A percentile compares a stretch with the other conserved stretches of the same genome.
These are phyloP conservation scores for Kalaharituber pfeilii DNA, from an alignment of 2,329 filamentous ascomycete species.

Conservation along the genomic window DNA sequence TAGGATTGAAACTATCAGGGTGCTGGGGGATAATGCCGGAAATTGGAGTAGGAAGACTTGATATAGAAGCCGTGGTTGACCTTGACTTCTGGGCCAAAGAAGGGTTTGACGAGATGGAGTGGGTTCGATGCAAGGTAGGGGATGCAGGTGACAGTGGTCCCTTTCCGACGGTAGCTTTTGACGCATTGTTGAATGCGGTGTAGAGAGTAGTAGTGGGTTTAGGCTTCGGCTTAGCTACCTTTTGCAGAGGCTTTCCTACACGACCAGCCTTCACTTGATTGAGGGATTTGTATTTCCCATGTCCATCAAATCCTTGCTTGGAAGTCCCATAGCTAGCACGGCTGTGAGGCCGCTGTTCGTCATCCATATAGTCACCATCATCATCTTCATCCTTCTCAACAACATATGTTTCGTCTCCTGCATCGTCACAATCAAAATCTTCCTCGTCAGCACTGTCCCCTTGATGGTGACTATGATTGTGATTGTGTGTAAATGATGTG, in stretches of 20 bases:
- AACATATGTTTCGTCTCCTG: slow-evolving; percentile 16
- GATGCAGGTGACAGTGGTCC: slow-evolving; percentile 15
- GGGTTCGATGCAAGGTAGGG: slow-evolving; percentile 1
- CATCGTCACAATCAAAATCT: slow-evolving; percentile 16
- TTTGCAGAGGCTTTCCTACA: slow-evolving; percentile 12
- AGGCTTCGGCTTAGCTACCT: slow-evolving; percentile 20
- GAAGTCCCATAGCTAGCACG: background rate
- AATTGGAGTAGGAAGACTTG: slow-evolving; percentile 50
- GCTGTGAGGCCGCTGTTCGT: slow-evolving; percentile 23
- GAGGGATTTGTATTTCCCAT: background rate
- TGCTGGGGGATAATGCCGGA: slow-evolving; percentile 41
- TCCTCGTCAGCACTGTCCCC: slow-evolving; percentile 12
- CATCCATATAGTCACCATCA: slow-evolving; percentile 34
- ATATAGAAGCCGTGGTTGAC: slow-evolving; percentile 34
- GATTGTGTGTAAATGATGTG: slow-evolving; percentile 19
- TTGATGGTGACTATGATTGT: slow-evolving; percentile 2
- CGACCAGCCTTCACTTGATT: slow-evolving; percentile 16
- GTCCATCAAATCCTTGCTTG: background rate
- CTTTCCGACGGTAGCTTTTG: slow-evolving; percentile 26
- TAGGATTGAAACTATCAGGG: background rate
- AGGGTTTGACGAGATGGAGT: slow-evolving; percentile 1
- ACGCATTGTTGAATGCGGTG: slow-evolving; percentile 19
- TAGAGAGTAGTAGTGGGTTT: slow-evolving; percentile 30
- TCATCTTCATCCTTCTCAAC: slow-evolving; percentile 17
- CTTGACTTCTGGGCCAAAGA: slow-evolving; percentile 36